These are phyloP conservation scores for Cucumis hystrix DNA, from an alignment of 306 rosid genomes.

Conservation along the genomic window DNA sequence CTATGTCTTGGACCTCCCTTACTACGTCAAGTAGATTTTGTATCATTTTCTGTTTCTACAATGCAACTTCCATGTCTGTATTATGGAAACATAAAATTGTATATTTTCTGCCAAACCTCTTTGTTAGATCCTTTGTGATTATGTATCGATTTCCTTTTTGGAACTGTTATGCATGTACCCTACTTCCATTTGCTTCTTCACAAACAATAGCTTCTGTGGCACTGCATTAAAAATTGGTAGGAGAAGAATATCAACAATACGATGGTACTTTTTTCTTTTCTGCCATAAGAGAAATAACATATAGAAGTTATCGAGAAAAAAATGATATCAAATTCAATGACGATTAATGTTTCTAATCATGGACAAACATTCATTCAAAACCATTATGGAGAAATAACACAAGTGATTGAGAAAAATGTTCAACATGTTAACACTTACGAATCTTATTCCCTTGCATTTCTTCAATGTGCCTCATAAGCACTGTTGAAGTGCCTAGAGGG, in stretches of 20 bases:
- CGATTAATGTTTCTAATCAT: neutral
- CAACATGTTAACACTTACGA: neutral
- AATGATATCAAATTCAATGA: neutral
- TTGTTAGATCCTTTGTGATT: slow-evolving; percentile 3
- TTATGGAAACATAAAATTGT: slow-evolving; percentile 10
- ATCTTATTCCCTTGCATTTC: neutral
- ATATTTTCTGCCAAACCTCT: slow-evolving; percentile 10
- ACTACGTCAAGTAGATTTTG: slow-evolving; percentile 52
- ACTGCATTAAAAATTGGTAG: neutral
- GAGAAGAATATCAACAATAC: neutral
- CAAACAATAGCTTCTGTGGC: neutral
- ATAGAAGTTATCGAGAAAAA: neutral
- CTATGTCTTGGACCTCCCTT: slow-evolving; percentile 67
- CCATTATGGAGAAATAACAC: too few species aligned
- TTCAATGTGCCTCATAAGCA: neutral
- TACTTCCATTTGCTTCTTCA: neutral
- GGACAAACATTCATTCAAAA: neutral
- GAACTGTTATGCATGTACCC: neutral
- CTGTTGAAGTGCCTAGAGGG: neutral
- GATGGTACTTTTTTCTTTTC: neutral
- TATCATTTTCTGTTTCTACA: neutral
- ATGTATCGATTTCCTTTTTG: neutral
- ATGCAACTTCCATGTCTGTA: neutral
- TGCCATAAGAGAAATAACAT: neutral
- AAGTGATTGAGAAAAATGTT: neutral